These are phyloP conservation scores for Emergomyces orientalis DNA, from an alignment of 2,329 filamentous ascomycete species.

Conservation along the genomic window DNA sequence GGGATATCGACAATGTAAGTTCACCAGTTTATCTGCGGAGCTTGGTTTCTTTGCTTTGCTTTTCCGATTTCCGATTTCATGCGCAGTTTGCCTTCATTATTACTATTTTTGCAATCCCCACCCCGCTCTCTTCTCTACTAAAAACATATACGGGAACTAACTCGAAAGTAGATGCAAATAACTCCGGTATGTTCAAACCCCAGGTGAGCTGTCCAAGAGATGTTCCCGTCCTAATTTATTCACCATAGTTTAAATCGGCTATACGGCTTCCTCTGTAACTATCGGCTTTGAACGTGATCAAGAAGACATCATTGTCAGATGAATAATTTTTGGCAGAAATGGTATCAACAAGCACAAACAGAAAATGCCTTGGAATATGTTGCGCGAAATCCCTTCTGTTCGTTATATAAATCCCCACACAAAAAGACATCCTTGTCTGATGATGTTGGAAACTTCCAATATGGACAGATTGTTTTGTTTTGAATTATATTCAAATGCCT, in stretches of 20 bases:
- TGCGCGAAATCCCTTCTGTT: neutral
- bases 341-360: neutral
- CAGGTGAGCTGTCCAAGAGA: neutral
- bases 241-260: constrained; percentile 12
- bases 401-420: neutral
- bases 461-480: neutral
- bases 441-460: neutral
- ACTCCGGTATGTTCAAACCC: constrained; percentile 11
- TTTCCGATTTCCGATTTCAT: constrained; percentile 2
- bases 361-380: neutral
- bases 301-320: neutral
- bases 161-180: constrained; percentile 9
- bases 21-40: constrained; percentile 20
- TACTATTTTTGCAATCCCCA: neutral
- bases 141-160: neutral
- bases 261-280: constrained; percentile 4
- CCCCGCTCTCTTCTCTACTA: neutral
- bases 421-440: neutral
- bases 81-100: neutral
- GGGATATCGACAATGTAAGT: constrained; percentile 62
- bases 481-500: too few species aligned
- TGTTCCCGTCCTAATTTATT: neutral
- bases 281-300: neutral
- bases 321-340: neutral
- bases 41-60: constrained; percentile 8